Evolutionary conservation across 2,329 filamentous ascomycete species (phyloP), one percentile per base, ranked within the genome.

Genomic region (Corynespora cassiicola): DNA sequence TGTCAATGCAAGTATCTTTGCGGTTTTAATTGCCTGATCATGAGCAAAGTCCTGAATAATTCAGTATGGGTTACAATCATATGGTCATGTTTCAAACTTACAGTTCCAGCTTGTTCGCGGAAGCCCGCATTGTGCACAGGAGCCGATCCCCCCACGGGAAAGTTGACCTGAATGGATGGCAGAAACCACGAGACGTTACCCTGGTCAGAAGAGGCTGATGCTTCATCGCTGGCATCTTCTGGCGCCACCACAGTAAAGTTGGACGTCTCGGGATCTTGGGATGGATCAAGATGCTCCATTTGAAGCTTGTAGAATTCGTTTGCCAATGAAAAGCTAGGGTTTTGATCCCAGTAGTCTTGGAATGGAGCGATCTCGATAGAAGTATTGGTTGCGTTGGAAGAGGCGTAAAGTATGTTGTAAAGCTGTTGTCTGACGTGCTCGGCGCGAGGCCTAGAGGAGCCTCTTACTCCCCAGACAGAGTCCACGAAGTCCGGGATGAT

Each of bases 141-240:
- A 20, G 35, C 35, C n/a, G 35, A 31, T 4, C 36, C 36, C 1
- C 36, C 36, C 12, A 39, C 36, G 3, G 36, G 36, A 15, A 39
- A 39, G 12, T 18, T 22, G 11, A 27, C 28, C 21, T 43, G 41
- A 7, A 55, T 48, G 10, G 31, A 39, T 3, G 51, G 46, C 21
- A 47, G 52, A 21, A 42, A 35, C 25, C 52, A 45, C 25, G 38
- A 45, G 4, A 55, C 37, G 15, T 54, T 54, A 11, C 51, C 51
- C 24, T 50, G 47, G 12, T 54, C 51, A 0, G 51, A 39, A 3
- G 36, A 39, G 1, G 36, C 36, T 9, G 36, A 27, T 11, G 36
- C 22, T 19, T 32, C 36, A 8, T 23, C 29, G 7, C 15, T 12
- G 11, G 31, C 29, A 15, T 39, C 36, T 11, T 33, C 36, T 8